phyloP scores from a whole-genome alignment of 169 alveolate species.

The Cardiosporidium cionae region DNA sequence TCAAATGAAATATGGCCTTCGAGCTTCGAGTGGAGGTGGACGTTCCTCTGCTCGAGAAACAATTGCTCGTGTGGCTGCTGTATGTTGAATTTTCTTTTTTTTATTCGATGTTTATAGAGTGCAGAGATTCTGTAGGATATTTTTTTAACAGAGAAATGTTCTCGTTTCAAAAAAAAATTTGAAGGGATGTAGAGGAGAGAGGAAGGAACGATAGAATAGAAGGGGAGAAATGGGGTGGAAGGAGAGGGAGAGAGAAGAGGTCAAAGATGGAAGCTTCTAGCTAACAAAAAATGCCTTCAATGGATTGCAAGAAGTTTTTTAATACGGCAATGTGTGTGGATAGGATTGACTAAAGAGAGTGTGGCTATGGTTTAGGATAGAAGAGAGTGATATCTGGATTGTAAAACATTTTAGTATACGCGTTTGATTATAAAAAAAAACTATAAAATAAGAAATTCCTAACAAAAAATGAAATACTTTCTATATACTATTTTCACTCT shows the following conservation, averaged over 20 bases:
- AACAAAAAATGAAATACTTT: too few species aligned
- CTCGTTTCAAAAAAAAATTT: background rate
- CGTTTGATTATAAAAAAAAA: too few species aligned
- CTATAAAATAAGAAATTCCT: too few species aligned
- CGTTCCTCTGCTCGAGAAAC: constrained; percentile 69
- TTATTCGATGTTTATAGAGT: background rate
- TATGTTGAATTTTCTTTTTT: background rate
- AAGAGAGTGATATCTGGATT: too few species aligned
- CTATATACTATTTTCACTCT: too few species aligned
- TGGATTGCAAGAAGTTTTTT: too few species aligned
- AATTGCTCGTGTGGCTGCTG: constrained; percentile 58
- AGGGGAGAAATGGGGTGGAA: background rate
- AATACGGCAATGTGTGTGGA: too few species aligned
- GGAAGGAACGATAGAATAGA: background rate
- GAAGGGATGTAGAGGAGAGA: background rate
- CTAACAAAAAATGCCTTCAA: too few species aligned
- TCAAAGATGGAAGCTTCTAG: too few species aligned
- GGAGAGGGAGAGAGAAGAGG: background rate
- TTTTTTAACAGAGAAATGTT: background rate
- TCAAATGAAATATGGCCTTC: constrained; percentile 39
- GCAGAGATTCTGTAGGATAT: background rate
- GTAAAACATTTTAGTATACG: too few species aligned
- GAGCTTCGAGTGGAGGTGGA: constrained; percentile 67
- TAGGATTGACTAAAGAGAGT: too few species aligned
- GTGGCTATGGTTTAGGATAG: too few species aligned